These are phyloP conservation scores for Suhomyces atakaporum DNA, from an alignment of 1,139 yeast species.

Conservation along the genomic window DNA sequence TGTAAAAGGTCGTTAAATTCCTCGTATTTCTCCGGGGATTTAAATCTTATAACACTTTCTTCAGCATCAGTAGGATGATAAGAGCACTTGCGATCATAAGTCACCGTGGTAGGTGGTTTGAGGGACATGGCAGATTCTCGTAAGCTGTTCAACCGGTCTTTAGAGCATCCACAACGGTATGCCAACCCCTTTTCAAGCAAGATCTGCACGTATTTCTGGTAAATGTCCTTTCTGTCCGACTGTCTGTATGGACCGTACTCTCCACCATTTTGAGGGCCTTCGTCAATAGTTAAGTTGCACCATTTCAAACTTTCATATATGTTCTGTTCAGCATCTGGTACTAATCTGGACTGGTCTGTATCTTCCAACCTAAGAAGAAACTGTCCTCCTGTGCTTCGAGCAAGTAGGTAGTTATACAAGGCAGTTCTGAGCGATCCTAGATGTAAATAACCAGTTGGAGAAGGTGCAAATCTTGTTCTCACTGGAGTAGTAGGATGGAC, in stretches of 20 bases:
- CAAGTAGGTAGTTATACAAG: constrained; percentile 79
- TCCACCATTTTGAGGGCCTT: constrained; percentile 76
- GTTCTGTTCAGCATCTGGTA: constrained; percentile 78
- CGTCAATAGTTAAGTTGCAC: constrained; percentile 79
- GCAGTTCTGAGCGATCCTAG: constrained; percentile 94
- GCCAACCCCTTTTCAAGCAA: constrained; percentile 71
- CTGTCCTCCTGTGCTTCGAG: constrained; percentile 76
- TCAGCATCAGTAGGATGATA: constrained; percentile 25
- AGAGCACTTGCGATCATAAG: constrained; percentile 82
- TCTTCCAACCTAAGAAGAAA: constrained; percentile 86
- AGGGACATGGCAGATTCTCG: constrained; percentile 72
- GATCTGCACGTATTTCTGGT: constrained; percentile 54
- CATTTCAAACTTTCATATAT: constrained; percentile 74
- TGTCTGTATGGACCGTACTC: constrained; percentile 78
- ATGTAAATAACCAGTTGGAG: constrained; percentile 94
- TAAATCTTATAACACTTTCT: constrained; percentile 57
- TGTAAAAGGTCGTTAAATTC: constrained; percentile 71
- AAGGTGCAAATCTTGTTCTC: constrained; percentile 93
- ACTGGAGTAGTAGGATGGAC: constrained; percentile 61
- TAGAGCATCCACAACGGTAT: constrained; percentile 83
- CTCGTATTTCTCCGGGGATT: constrained; percentile 71
- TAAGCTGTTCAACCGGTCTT: constrained; percentile 68
- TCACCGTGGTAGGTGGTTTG: constrained; percentile 87
- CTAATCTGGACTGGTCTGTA: constrained; percentile 80
- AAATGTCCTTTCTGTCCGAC: constrained; percentile 72